Conservation (phyloP, 352 stramenopile genomes). For the Globisporangium spinosum region DNA sequence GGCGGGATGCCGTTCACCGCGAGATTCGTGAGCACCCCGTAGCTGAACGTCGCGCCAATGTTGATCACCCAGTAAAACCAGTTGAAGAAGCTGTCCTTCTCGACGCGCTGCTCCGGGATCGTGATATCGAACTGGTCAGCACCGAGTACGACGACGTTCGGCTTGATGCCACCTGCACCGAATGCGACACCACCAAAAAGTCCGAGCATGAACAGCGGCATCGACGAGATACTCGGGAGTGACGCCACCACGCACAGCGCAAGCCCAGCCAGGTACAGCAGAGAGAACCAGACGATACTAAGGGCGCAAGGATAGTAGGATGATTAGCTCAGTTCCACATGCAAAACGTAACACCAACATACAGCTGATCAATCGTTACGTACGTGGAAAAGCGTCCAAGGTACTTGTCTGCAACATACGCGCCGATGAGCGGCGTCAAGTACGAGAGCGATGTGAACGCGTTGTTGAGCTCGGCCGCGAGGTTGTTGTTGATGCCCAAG, state of each 20-base stretch:
- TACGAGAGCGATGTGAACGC: constrained; percentile 84
- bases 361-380: constrained; percentile 7
- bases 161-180: constrained; percentile 70
- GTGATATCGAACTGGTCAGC: constrained; percentile 81
- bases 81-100: constrained; percentile 92
- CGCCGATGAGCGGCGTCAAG: constrained; percentile 76
- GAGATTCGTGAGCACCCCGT: constrained; percentile 87
- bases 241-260: constrained; percentile 69
- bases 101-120: constrained; percentile 55
- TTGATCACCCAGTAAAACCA: constrained; percentile 95
- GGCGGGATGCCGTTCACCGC: constrained; percentile 86
- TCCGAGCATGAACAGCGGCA: constrained; percentile 73
- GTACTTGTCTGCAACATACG: constrained; percentile 76
- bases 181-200: constrained; percentile 80
- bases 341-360: background rate
- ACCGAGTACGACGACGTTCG: constrained; percentile 71
- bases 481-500: constrained; percentile 67
- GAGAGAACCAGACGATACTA: constrained; percentile 73
- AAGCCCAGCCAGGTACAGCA: constrained; percentile 67
- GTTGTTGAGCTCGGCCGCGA: constrained; percentile 86
- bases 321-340: background rate
- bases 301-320: background rate
- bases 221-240: constrained; percentile 46
- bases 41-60: constrained; percentile 88
- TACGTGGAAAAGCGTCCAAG: constrained; percentile 77